phyloP scores from a whole-genome alignment of 352 stramenopile species.

The Globisporangium iwayamae region DNA sequence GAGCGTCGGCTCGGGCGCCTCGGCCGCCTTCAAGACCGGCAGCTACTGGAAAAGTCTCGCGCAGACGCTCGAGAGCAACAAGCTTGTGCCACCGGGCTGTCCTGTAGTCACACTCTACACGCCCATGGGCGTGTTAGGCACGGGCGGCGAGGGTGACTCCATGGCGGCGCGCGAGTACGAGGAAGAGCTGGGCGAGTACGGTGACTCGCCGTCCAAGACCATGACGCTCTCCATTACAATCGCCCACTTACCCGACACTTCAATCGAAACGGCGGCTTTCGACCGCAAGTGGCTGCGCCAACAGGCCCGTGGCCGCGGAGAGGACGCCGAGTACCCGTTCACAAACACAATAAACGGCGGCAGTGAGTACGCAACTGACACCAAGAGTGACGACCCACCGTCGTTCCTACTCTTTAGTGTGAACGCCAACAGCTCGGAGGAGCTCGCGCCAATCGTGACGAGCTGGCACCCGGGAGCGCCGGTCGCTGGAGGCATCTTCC shows the following conservation, averaged over 20 bases:
- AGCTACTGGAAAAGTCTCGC: conserved; percentile 36
- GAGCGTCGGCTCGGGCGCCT: conserved; percentile 24
- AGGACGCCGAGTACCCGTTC: conserved; percentile 37
- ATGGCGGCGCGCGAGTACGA: conserved; percentile 10
- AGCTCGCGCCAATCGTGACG: conserved; percentile 31
- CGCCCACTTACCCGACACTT: conserved; percentile 42
- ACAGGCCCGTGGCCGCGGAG: conserved; percentile 27
- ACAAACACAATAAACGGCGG: not conserved
- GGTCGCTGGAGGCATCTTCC: conserved; percentile 41
- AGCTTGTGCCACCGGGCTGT: conserved; percentile 38
- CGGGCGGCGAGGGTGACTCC: not conserved
- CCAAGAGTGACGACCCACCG: conserved; percentile 6
- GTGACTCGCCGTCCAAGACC: conserved; percentile 12
- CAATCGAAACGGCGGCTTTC: conserved; percentile 38
- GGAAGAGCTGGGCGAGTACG: conserved; percentile 9
- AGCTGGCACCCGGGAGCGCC: conserved; percentile 34
- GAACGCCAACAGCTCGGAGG: conserved; percentile 41
- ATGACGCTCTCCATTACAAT: conserved; percentile 34
- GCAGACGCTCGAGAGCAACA: conserved; percentile 27
- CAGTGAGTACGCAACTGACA: not conserved
- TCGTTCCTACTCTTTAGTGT: conserved; percentile 58
- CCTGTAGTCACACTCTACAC: conserved; percentile 36
- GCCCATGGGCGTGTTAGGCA: conserved; percentile 27
- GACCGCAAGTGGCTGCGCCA: conserved; percentile 53
- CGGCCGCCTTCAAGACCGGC: conserved; percentile 28